A percentile compares a stretch with the other conserved stretches of the same genome.
Evolutionary conservation across 768 basidiomycete species (phyloP).

Genomic region (Piloderma croceum): DNA sequence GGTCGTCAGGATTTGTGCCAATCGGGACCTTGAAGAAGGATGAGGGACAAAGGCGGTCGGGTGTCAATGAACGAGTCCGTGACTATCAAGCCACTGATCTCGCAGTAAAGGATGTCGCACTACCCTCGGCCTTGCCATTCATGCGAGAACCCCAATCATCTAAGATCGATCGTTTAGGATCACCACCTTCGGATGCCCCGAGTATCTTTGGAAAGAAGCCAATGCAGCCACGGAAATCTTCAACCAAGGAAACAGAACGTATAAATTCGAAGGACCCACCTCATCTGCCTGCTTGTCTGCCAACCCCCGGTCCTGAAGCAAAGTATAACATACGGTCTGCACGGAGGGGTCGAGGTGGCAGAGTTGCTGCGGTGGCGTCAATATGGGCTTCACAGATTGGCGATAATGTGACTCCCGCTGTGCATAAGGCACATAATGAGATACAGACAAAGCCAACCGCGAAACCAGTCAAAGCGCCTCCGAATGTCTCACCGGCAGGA

Average conservation of each 20-base stretch:
- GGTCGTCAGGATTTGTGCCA: conserved; percentile 73
- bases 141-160: background rate
- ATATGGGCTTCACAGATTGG: conserved; percentile 76
- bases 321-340: conserved; percentile 75
- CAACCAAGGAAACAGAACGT: conserved; percentile 7
- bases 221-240: too few relatives aligned
- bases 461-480: conserved; percentile 1
- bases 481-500: conserved; percentile 7
- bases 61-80: too few relatives aligned
- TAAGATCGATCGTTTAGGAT: background rate
- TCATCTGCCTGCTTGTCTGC: conserved; percentile 23
- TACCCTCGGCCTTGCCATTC: background rate
- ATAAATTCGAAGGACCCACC: conserved; percentile 12
- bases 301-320: conserved; percentile 38
- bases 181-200: too few relatives aligned
- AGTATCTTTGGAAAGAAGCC: too few relatives aligned
- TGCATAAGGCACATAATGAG: too few relatives aligned
- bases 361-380: conserved; percentile 66
- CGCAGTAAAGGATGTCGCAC: background rate
- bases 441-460: too few relatives aligned
- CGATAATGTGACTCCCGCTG: too few relatives aligned
- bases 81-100: too few relatives aligned
- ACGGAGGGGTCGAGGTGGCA: conserved; percentile 70
- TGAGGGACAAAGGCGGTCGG: conserved; percentile 4
- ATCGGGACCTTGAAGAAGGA: conserved; percentile 49